Base-by-base conservation (phyloP, 2,329 filamentous ascomycete species). In the Cercospora brassicicola region DNA sequence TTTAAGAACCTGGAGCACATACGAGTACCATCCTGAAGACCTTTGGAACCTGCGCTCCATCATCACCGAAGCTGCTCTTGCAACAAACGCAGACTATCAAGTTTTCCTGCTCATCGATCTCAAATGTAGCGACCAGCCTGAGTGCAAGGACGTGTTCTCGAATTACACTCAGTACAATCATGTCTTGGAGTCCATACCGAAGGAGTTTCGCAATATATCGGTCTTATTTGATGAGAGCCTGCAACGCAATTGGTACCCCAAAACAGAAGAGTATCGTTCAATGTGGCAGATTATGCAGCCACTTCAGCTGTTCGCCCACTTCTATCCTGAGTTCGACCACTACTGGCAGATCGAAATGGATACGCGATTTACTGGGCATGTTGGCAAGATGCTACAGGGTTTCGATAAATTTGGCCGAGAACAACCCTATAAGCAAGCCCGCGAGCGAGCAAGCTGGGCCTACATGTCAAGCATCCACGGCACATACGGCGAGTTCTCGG, bases 161-260 rank as follows among this genome's bases (percentile, higher is more conserved):
- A 84, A 89, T 62, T 87, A 88, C 57, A 84, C 83, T 59, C 84
- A 84, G 61, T 96, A 89, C 82, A 83, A 85, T 77, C 85, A 83
- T 18, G 26, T 59, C 15, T 42, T 67, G 13, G 31, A 67, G n/a
- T 45, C 60, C n/a, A 76, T 94, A 13, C 91, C 94, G 0, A 85
- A 88, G 71, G 94, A 97, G 76, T 97, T 97, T 80, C 89, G 86
- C 68, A 91, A 91, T 48, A 88, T 97, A 76, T 91, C 91, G 18
- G 95, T 91, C 0, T 84, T 97, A 4, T 97, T 94, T 94, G 94
- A 92, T 1, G 92, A 96, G 79, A 90, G 90, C 11, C 92, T 97
- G 79, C 89, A 91, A 74, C 92, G 95, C 72, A 87, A 90, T 33
- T 92, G 88, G 79, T 84, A 84, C 71, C 84, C 85, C 61, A 85